Evolutionary conservation across 352 stramenopile genomes (phyloP).

Genomic region (Pythium oligandrum): DNA sequence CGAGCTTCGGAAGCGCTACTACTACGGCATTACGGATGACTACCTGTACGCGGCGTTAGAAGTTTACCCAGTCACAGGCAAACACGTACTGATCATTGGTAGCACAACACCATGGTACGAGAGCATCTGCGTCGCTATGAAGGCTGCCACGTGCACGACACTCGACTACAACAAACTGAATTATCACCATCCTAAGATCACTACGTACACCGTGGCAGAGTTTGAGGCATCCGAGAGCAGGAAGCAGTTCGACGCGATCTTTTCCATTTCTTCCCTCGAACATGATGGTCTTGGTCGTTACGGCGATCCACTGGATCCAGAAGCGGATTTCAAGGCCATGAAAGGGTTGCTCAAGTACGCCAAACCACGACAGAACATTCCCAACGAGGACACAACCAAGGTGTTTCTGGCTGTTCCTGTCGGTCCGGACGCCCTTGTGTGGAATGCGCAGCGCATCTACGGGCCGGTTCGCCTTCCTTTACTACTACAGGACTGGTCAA

Average conservation of each 20-base stretch:
- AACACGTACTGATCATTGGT: constrained; percentile 35
- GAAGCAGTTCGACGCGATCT: constrained; percentile 27
- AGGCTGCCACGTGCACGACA: constrained; percentile 31
- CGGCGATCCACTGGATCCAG: constrained; percentile 50
- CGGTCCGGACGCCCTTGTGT: constrained; percentile 41
- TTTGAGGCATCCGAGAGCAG: constrained; percentile 12
- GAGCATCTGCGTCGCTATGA: constrained; percentile 25
- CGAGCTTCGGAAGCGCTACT: constrained; percentile 9
- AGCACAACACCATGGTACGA: constrained; percentile 38
- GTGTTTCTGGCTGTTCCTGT: constrained; percentile 44
- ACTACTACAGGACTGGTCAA: constrained; percentile 33
- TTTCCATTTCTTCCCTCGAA: constrained; percentile 44
- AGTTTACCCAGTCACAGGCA: constrained; percentile 20
- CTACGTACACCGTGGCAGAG: constrained; percentile 30
- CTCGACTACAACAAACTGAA: constrained; percentile 29
- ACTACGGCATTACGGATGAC: constrained; percentile 25
- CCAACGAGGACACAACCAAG: constrained; percentile 4
- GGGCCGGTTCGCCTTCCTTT: constrained; percentile 39
- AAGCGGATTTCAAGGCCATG: constrained; percentile 56
- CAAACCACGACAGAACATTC: constrained; percentile 2
- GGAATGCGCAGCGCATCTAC: constrained; percentile 58
- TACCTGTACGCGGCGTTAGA: constrained; percentile 21
- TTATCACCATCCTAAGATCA: constrained; percentile 28
- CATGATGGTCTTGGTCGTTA: constrained; percentile 72
- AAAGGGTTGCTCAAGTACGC: constrained; percentile 21